Conservation (phyloP, 2,329 filamentous ascomycete genomes). For the Monosporascus cannonballus region DNA sequence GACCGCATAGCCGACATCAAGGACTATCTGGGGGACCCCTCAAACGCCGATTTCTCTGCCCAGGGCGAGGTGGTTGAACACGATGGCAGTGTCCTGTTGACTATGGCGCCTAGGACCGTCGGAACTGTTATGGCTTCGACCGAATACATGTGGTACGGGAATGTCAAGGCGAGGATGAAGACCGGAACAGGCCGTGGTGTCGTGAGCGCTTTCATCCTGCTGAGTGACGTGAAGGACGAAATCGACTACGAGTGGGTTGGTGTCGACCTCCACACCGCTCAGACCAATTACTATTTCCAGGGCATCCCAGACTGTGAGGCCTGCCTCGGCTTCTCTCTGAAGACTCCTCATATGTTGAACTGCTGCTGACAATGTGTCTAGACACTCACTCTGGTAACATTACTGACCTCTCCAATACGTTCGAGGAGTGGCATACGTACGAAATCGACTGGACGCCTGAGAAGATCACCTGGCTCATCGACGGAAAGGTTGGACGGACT, state of each 20-base stretch:
- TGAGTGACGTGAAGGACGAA: constrained; percentile 95
- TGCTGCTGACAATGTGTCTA: constrained; percentile 29
- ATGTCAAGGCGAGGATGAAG: constrained; percentile 78
- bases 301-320: constrained; percentile 81
- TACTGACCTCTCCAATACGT: constrained; percentile 59
- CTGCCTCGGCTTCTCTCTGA: not conserved
- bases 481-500: constrained; percentile 70
- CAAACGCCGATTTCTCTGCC: constrained; percentile 78
- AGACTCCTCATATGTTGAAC: not conserved
- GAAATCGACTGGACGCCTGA: constrained; percentile 92
- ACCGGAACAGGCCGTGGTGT: constrained; percentile 81
- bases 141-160: constrained; percentile 95
- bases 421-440: constrained; percentile 77
- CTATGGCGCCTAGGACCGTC: constrained; percentile 79
- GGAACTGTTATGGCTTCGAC: constrained; percentile 82
- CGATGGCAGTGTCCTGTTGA: constrained; percentile 69
- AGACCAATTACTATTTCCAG: constrained; percentile 97
- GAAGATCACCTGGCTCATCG: constrained; percentile 76
- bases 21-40: constrained; percentile 81
- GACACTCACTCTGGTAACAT: constrained; percentile 73
- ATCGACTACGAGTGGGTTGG: constrained; percentile 97
- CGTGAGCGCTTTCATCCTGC: constrained; percentile 93
- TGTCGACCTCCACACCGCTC: constrained; percentile 65
- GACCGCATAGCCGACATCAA: constrained; percentile 65
- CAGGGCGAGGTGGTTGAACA: constrained; percentile 68